Percentiles rank a stretch among this genome's conserved stretches.
phyloP scores from a whole-genome alignment of 2,329 filamentous ascomycete genomes.

The Thermomyces lanuginosus region DNA sequence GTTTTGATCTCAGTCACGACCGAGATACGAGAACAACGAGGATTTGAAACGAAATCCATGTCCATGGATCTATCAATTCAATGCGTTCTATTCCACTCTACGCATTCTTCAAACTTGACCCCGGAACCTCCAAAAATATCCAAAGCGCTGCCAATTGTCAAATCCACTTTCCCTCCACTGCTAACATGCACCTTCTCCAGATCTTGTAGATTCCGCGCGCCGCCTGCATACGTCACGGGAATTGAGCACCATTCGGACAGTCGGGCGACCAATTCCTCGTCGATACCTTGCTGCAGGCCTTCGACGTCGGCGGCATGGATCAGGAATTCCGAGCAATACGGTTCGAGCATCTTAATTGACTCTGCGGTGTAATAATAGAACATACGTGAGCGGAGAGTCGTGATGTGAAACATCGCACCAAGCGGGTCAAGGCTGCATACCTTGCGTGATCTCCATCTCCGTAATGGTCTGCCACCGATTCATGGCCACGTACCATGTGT shows the following conservation, averaged over 20 bases:
- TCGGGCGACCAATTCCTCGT: slow-evolving; percentile 61
- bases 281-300: slow-evolving; percentile 78
- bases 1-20: no score
- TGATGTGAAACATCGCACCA: no score
- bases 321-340: slow-evolving; percentile 89
- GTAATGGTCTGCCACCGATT: slow-evolving; percentile 98
- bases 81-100: slow-evolving; percentile 57
- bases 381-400: neutral
- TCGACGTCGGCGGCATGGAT: slow-evolving; percentile 97
- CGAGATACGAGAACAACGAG: no score
- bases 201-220: slow-evolving; percentile 68
- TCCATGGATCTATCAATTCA: slow-evolving; percentile 8
- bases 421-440: slow-evolving; percentile 39
- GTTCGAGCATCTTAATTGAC: slow-evolving; percentile 64
- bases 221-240: slow-evolving; percentile 90
- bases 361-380: slow-evolving; percentile 41
- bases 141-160: slow-evolving; percentile 90
- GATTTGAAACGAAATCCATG: no score
- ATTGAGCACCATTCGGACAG: slow-evolving; percentile 77
- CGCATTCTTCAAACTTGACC: slow-evolving; percentile 76
- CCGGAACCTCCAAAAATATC: slow-evolving; percentile 87
- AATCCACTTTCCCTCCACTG: slow-evolving; percentile 66
- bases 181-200: slow-evolving; percentile 64
- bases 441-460: slow-evolving; percentile 81
- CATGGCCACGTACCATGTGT: slow-evolving; percentile 92